Evolutionary conservation across 139 green algal species (phyloP).

Genomic region (Tetraselmis striata): DNA sequence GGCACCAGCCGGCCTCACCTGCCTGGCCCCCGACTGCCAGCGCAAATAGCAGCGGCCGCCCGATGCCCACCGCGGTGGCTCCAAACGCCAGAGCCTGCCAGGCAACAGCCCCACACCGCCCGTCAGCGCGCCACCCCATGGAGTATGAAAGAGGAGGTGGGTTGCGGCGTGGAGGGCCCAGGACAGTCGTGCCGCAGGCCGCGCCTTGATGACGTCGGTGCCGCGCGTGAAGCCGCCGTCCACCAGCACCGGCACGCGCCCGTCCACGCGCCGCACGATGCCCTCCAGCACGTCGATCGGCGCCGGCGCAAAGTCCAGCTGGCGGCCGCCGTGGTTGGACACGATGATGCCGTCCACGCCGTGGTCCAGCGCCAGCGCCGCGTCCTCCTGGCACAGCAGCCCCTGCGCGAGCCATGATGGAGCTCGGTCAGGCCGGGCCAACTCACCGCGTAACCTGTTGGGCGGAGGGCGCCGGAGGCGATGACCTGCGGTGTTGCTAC

Average conservation of each 20-base stretch:
- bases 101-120: background rate
- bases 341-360: conserved; percentile 82
- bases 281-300: conserved; percentile 64
- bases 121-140: background rate
- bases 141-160: background rate
- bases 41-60: conserved; percentile 83
- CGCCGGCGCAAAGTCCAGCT: conserved; percentile 79
- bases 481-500: no score
- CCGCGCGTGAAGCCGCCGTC: conserved; percentile 80
- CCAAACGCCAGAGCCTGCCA: conserved; percentile 74
- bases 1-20: conserved; percentile 55
- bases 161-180: no score
- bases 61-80: conserved; percentile 77
- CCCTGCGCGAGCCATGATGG: no score
- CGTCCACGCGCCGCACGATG: conserved; percentile 55
- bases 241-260: conserved; percentile 73
- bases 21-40: conserved; percentile 68
- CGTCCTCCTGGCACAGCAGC: conserved; percentile 69
- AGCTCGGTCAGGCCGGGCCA: no score
- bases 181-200: no score
- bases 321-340: conserved; percentile 76
- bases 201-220: conserved; percentile 86
- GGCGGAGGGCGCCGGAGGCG: no score
- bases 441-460: no score
- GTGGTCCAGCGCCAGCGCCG: conserved; percentile 49